Percentiles rank a stretch among this genome's conserved stretches.
These are phyloP conservation scores for Ophiostoma sp. DNA, from an alignment of 2,329 filamentous ascomycete genomes.

Conservation along the genomic window DNA sequence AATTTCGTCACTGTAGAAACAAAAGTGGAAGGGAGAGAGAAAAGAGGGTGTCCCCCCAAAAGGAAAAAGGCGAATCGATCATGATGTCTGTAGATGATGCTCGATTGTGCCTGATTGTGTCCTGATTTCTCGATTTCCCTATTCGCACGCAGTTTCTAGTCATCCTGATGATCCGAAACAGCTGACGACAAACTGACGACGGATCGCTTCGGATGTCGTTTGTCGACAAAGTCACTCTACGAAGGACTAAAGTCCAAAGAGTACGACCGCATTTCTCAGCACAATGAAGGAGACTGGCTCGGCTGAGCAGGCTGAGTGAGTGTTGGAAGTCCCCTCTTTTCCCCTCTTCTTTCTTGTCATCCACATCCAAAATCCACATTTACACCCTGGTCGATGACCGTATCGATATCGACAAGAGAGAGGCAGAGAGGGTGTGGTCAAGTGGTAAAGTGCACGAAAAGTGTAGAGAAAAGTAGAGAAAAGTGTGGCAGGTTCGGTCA, in stretches of 20 bases:
- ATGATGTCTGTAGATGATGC: background rate
- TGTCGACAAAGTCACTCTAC: background rate
- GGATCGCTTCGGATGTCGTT: background rate
- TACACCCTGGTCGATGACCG: background rate
- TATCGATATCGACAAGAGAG: slow-evolving; percentile 9
- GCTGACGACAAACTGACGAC: background rate
- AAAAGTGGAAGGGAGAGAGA: slow-evolving; percentile 8
- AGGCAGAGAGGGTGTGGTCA: background rate
- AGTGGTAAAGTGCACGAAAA: background rate
- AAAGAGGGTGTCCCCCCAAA: background rate
- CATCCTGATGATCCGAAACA: slow-evolving; percentile 17
- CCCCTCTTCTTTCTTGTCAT: background rate
- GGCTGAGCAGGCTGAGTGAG: background rate
- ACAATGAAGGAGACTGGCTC: background rate
- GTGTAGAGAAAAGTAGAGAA: background rate
- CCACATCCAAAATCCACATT: background rate
- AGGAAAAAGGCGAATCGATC: background rate
- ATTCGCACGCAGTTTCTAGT: background rate
- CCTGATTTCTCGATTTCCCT: background rate
- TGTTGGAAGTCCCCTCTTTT: background rate
- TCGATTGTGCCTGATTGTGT: background rate
- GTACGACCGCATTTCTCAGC: background rate
- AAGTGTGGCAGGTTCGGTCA: slow-evolving; percentile 8
- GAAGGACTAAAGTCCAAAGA: too few species aligned
- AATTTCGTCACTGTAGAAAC: slow-evolving; percentile 25